Conservation (phyloP, 2,329 filamentous ascomycete genomes). For the Curvularia spicifera region DNA sequence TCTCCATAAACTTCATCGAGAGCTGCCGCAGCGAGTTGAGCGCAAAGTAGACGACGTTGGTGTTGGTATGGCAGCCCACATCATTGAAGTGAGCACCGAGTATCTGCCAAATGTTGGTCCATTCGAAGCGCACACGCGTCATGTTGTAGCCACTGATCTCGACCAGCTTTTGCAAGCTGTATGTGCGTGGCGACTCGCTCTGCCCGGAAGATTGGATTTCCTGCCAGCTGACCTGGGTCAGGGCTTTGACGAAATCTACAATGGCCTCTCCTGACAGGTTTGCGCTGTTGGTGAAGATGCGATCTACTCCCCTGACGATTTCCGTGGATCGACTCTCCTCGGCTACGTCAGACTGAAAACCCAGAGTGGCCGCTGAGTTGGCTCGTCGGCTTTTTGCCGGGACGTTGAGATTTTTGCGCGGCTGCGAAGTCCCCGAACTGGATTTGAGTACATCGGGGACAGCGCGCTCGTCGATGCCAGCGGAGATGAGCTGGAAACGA, state of each 20-base stretch:
- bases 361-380: constrained; percentile 53
- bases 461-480: constrained; percentile 89
- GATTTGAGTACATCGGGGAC: constrained; percentile 86
- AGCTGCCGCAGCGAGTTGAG: constrained; percentile 93
- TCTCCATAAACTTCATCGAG: constrained; percentile 98
- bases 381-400: constrained; percentile 59
- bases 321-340: constrained; percentile 92
- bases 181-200: constrained; percentile 93
- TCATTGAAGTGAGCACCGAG: constrained; percentile 99
- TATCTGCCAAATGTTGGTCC: constrained; percentile 97
- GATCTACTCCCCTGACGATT: constrained; percentile 88
- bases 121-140: constrained; percentile 96
- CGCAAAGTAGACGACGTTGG: constrained; percentile 95
- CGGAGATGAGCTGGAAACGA: constrained; percentile 90
- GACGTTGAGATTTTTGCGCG: constrained; percentile 71
- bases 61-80: constrained; percentile 95
- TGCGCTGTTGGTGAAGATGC: constrained; percentile 96
- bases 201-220: constrained; percentile 97
- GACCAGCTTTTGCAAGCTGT: constrained; percentile 96
- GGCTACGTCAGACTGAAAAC: constrained; percentile 78
- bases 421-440: constrained; percentile 65
- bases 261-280: constrained; percentile 93
- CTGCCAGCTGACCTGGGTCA: constrained; percentile 98
- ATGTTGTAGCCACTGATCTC: constrained; percentile 99
- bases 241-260: constrained; percentile 87